phyloP scores from a whole-genome alignment of 768 basidiomycete species.

The Crassisporium funariophilum region DNA sequence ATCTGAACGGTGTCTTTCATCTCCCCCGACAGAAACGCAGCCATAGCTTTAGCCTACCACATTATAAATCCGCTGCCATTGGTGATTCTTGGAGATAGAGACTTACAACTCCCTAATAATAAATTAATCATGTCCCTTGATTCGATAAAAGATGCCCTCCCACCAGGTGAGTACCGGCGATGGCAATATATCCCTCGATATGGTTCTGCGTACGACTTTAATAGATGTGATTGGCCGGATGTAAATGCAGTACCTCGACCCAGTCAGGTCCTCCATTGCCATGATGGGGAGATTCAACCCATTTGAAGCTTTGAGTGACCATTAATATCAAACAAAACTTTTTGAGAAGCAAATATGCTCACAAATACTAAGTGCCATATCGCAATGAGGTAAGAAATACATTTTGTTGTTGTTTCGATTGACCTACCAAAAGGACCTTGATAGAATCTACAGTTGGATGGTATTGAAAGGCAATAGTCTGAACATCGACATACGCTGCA shows the following conservation, averaged over 20 bases:
- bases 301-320: conserved; percentile 69
- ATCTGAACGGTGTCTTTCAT: conserved; percentile 92
- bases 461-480: background rate
- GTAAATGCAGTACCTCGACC: conserved; percentile 71
- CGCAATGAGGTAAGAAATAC: background rate
- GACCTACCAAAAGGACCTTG: conserved; percentile 55
- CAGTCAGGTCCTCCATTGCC: conserved; percentile 84
- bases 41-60: conserved; percentile 84
- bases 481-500: conserved; percentile 54
- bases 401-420: background rate
- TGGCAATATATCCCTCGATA: conserved; percentile 80
- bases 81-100: background rate
- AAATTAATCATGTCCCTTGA: conserved; percentile 2
- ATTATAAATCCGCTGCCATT: background rate
- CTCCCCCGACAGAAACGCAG: conserved; percentile 93
- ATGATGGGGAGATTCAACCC: conserved; percentile 88
- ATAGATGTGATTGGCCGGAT: background rate
- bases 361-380: conserved; percentile 74
- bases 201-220: conserved; percentile 55
- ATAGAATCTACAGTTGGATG: background rate
- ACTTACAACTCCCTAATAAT: conserved; percentile 82
- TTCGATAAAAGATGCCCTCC: conserved; percentile 23
- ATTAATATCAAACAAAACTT: conserved; percentile 5
- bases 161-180: conserved; percentile 89
- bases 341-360: conserved; percentile 31